These are phyloP conservation scores for Excoecaria agallocha DNA, from an alignment of 345 rosid species.

Conservation along the genomic window DNA sequence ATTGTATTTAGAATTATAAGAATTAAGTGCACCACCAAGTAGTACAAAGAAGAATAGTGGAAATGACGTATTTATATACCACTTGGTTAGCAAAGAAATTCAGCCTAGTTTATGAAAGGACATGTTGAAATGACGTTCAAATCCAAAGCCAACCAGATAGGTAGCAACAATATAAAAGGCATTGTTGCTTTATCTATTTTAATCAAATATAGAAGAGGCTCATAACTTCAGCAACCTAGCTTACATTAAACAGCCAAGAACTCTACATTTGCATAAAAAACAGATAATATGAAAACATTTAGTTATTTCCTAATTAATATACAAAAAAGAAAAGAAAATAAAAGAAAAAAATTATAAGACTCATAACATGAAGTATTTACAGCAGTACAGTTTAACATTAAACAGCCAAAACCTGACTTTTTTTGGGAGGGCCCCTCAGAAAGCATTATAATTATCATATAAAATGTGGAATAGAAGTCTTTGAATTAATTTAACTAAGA, in stretches of 20 bases:
- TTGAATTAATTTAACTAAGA: conserved; percentile 13
- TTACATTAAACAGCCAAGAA: not conserved
- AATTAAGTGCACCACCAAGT: conserved; percentile 13
- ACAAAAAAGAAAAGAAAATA: not conserved
- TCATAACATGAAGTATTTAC: not conserved
- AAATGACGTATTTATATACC: not conserved
- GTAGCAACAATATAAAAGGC: not conserved
- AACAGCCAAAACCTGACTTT: not conserved
- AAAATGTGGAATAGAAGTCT: not conserved
- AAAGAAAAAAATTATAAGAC: not conserved
- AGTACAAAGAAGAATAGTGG: not conserved
- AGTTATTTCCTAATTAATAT: not conserved
- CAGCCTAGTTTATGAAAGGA: not conserved
- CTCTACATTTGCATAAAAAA: not conserved
- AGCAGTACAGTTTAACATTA: not conserved
- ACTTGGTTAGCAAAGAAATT: not conserved
- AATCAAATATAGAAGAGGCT: not conserved
- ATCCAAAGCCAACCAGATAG: not conserved
- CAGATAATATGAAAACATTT: not conserved
- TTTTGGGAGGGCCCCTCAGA: not conserved
- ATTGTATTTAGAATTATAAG: not conserved
- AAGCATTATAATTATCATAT: no score
- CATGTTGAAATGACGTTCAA: not conserved
- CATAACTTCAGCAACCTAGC: not conserved
- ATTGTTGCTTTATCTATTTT: not conserved